Conservation (phyloP, 371 early-diverging fungal species). For the Batkoa obscura region DNA sequence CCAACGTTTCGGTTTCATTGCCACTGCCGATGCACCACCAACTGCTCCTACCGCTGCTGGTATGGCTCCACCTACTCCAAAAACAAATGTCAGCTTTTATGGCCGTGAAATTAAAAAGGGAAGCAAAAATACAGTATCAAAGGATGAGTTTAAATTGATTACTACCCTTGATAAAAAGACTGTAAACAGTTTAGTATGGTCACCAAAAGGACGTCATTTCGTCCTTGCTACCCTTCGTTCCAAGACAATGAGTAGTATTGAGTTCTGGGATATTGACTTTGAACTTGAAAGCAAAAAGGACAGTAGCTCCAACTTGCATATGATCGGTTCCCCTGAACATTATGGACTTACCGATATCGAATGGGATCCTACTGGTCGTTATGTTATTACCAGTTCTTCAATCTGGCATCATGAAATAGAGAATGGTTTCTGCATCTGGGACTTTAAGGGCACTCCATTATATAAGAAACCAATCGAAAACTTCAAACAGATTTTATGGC, state of each 20-base stretch:
- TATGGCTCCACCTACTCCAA: conserved; percentile 28
- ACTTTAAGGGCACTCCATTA: conserved; percentile 68
- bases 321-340: conserved; percentile 64
- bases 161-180: conserved; percentile 58
- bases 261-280: conserved; percentile 87
- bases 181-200: conserved; percentile 75
- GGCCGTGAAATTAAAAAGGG: conserved; percentile 29
- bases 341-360: conserved; percentile 86
- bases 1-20: conserved; percentile 64
- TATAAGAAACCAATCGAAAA: conserved; percentile 50
- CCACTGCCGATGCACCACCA: conserved; percentile 40
- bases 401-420: conserved; percentile 69
- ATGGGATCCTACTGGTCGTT: conserved; percentile 97
- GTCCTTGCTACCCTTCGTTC: conserved; percentile 75
- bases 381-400: conserved; percentile 67
- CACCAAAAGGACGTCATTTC: conserved; percentile 87
- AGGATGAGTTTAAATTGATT: conserved; percentile 45
- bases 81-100: conserved; percentile 68
- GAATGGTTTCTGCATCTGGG: conserved; percentile 84
- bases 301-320: conserved; percentile 21
- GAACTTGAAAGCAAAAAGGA: conserved; percentile 31
- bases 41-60: conserved; percentile 30
- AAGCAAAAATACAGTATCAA: conserved; percentile 24
- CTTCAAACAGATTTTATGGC: conserved; percentile 89
- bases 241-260: conserved; percentile 56